These are phyloP conservation scores for Ascosphaera acerosa DNA, from an alignment of 2,329 filamentous ascomycete genomes.

Conservation along the genomic window DNA sequence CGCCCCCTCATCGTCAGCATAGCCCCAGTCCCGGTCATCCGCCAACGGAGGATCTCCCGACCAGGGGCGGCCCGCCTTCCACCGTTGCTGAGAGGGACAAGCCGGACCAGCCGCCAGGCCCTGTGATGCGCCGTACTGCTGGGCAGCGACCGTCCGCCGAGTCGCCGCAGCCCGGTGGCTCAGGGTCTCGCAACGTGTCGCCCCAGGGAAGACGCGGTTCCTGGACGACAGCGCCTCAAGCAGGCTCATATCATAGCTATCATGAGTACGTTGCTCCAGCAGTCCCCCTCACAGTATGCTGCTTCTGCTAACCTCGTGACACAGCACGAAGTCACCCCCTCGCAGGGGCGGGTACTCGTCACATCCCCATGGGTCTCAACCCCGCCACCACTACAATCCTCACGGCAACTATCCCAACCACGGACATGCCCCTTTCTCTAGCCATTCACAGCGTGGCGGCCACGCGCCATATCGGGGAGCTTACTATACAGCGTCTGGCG, in stretches of 20 bases:
- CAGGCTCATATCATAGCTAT: not conserved
- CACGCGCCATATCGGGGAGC: not conserved
- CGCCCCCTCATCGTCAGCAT: not conserved
- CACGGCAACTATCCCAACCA: not conserved
- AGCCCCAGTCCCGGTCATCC: not conserved
- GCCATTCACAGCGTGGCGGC: not conserved
- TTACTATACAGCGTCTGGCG: not conserved
- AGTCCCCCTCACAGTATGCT: not conserved
- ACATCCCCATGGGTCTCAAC: not conserved
- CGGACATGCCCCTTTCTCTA: not conserved
- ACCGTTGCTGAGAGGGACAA: too few species aligned
- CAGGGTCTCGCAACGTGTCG: not conserved
- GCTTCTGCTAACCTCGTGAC: not conserved
- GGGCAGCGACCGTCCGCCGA: not conserved
- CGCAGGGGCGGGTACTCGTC: not conserved
- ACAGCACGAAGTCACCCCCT: not conserved
- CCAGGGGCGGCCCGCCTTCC: too few species aligned
- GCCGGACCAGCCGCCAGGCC: not conserved
- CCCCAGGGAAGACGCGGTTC: not conserved
- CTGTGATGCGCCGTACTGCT: not conserved
- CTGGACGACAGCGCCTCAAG: not conserved
- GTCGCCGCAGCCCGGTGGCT: not conserved
- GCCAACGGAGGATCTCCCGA: too few species aligned
- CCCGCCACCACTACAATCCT: not conserved
- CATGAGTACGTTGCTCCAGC: not conserved